Base-by-base conservation (phyloP, 2,329 filamentous ascomycete genomes). In the Exophiala sideris region DNA sequence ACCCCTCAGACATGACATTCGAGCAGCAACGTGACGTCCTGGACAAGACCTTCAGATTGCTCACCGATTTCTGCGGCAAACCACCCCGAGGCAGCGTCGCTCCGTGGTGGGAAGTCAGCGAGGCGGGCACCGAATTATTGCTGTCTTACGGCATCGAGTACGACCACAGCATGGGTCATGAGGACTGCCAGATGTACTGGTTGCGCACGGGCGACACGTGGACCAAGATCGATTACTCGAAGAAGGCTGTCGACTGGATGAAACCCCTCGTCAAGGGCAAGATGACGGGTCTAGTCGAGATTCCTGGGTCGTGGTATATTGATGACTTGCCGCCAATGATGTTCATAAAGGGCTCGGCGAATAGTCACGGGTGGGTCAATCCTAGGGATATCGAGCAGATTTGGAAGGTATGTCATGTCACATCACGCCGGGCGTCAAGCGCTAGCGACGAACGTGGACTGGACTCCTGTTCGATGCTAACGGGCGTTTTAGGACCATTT, bases 1-100 rank as follows among this genome's bases (percentile, higher is more conserved):
- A 90, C 62, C 86, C 87, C 0, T 76, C 76, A 0, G 80, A 84
- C 52, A 88, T 90, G 86, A 86, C 79, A 0, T 67, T 87, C 1
- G 86, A 90, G 65, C 88, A 91, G 70, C 87, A 91, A 68, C 79
- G 79, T 11, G 86, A 88, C 53, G 84, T 91, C 12, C 78, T 92
- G 14, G 87, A 89, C 65, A 89, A 91, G 72, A 89, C 86, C 2
- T 90, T 84, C 70, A 79, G 78, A 20, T 76, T 90, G 72, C 76
- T 92, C 24, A 88, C 83, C 0, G 83, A 88, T 0, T 91, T 91
- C 68, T 81, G 80, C 52, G 62, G 62, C 12, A 90, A 89, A 69
- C 85, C 86, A 0, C 88, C 88, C 0, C 75, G 85, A 0, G 87
- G 88, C 1, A 85, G 79, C 36, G 87, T 90, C 0, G 87, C 86